phyloP scores from a whole-genome alignment of 768 basidiomycete genomes.

The Podaxis sp. region DNA sequence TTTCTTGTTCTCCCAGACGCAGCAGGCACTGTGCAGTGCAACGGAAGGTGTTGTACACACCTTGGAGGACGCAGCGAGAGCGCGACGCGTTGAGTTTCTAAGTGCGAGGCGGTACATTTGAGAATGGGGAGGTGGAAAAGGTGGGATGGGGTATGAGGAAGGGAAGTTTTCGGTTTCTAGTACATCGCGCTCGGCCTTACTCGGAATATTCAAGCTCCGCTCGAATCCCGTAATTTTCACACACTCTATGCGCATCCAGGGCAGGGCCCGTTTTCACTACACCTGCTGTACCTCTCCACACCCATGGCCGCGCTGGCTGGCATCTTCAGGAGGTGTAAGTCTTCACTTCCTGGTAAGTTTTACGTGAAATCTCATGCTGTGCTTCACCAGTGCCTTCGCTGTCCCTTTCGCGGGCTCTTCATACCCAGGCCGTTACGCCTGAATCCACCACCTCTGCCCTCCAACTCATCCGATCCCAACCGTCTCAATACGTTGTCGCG shows the following conservation, averaged over 20 bases:
- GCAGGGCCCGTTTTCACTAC: background rate
- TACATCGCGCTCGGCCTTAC: slow-evolving; percentile 39
- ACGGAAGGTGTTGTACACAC: slow-evolving; percentile 33
- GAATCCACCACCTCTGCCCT: slow-evolving; percentile 62
- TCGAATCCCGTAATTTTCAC: slow-evolving; percentile 27
- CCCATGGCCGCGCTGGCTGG: slow-evolving; percentile 29
- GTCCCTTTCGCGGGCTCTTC: slow-evolving; percentile 21
- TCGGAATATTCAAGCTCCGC: slow-evolving; percentile 50
- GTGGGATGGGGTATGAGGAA: slow-evolving; percentile 39
- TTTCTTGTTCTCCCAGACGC: slow-evolving; percentile 7
- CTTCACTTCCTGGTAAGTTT: background rate
- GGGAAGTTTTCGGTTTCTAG: slow-evolving; percentile 44
- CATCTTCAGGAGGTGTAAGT: slow-evolving; percentile 33
- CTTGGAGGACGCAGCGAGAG: slow-evolving; percentile 66
- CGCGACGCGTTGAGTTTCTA: slow-evolving; percentile 79
- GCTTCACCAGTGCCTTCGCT: slow-evolving; percentile 15
- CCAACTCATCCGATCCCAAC: slow-evolving; percentile 83
- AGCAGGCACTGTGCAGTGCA: background rate
- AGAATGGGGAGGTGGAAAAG: slow-evolving; percentile 48
- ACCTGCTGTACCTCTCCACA: slow-evolving; percentile 11
- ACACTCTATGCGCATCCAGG: slow-evolving; percentile 4
- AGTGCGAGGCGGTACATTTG: slow-evolving; percentile 82
- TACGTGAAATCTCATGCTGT: slow-evolving; percentile 7
- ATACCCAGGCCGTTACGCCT: slow-evolving; percentile 26
- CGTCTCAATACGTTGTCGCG: slow-evolving; percentile 90